Conservation (phyloP, 2,329 filamentous ascomycete genomes). For the Pseudodiploospora longispora region DNA sequence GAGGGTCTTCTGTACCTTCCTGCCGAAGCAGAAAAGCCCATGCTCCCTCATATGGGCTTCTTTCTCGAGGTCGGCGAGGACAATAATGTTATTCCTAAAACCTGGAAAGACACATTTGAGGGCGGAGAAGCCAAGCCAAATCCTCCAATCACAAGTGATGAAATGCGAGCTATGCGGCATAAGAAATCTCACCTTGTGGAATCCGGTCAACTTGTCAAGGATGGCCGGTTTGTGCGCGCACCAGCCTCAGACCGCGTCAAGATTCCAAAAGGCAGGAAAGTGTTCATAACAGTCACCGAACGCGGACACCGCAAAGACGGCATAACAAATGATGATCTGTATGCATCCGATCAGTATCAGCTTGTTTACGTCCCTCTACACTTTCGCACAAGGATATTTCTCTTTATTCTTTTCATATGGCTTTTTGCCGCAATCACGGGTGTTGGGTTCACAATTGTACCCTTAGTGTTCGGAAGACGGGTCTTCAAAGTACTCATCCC, state of each 20-base stretch:
- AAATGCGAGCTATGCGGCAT: conserved; percentile 27
- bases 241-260: conserved; percentile 93
- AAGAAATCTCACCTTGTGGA: conserved; percentile 40
- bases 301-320: conserved; percentile 57
- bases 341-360: conserved; percentile 54
- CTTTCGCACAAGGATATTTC: conserved; percentile 70
- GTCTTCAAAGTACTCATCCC: conserved; percentile 70
- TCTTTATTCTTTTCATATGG: conserved; percentile 90
- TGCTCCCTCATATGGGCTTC: conserved; percentile 30
- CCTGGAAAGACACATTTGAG: conserved; percentile 49
- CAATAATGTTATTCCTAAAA: conserved; percentile 40
- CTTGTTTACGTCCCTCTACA: conserved; percentile 76
- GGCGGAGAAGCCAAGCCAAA: conserved; percentile 38
- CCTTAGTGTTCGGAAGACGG: conserved; percentile 73
- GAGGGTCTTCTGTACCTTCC: conserved; percentile 58
- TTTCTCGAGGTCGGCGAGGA: conserved; percentile 39
- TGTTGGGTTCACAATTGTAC: conserved; percentile 75
- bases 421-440: conserved; percentile 84
- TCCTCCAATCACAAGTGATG: conserved; percentile 23
- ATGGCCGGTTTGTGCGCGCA: conserved; percentile 82
- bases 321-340: conserved; percentile 39
- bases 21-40: conserved; percentile 21
- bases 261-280: conserved; percentile 72
- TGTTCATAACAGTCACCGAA: conserved; percentile 69
- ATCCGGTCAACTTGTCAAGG: conserved; percentile 48